Evolutionary conservation across 2,329 filamentous ascomycete genomes (phyloP).

Genomic region (Aspergillus eucalypticola): DNA sequence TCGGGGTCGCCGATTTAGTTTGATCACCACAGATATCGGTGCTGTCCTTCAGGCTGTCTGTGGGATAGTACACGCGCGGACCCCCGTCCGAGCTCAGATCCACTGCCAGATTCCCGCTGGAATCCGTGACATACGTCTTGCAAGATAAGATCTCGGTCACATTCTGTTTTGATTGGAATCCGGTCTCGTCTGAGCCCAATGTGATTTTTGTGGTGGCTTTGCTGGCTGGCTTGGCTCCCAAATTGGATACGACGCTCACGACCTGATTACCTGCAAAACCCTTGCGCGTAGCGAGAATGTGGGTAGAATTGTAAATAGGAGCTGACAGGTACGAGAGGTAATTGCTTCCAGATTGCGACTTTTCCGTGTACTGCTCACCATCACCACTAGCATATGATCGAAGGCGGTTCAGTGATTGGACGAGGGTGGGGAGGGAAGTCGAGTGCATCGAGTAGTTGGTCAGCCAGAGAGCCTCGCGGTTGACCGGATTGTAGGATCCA

Average conservation of each 20-base stretch:
- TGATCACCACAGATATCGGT: conserved; percentile 2
- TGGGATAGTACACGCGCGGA: conserved; percentile 9
- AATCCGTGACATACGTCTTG: conserved; percentile 5
- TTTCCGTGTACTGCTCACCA: conserved; percentile 36
- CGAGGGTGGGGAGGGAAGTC: conserved; percentile 52
- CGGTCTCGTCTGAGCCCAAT: not conserved
- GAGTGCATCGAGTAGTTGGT: conserved; percentile 51
- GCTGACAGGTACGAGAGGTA: conserved; percentile 7
- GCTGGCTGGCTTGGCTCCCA: conserved; percentile 28
- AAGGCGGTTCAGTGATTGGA: conserved; percentile 5
- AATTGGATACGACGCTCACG: conserved; percentile 44
- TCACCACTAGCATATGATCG: conserved; percentile 49
- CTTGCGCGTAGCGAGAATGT: conserved; percentile 46
- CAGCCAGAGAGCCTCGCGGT: conserved; percentile 59
- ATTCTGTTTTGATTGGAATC: conserved; percentile 5
- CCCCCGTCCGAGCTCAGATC: conserved; percentile 9
- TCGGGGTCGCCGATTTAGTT: not conserved
- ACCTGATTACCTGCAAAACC: conserved; percentile 42
- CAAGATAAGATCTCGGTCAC: conserved; percentile 7
- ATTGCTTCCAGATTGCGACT: conserved; percentile 27
- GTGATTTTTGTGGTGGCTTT: conserved; percentile 6
- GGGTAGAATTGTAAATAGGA: conserved; percentile 45
- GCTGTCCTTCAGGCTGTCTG: conserved; percentile 2
- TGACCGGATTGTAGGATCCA: conserved; percentile 50
- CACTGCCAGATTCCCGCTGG: not conserved